Percentiles rank a stretch among this genome's conserved stretches.
Evolutionary conservation across 306 rosid species (phyloP).

Genomic region (Rubus idaeus): DNA sequence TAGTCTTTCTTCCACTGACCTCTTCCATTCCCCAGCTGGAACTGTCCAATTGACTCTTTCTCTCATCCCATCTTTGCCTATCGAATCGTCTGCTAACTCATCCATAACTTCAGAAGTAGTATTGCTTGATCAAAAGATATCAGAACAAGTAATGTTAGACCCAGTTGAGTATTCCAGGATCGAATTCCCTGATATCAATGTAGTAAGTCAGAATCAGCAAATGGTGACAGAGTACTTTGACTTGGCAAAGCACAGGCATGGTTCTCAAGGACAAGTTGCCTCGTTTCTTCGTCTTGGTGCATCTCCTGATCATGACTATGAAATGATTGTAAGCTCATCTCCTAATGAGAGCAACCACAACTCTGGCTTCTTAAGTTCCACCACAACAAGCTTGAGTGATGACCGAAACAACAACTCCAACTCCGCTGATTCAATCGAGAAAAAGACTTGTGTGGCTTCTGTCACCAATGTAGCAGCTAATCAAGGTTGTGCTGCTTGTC

Average conservation of each 20-base stretch:
- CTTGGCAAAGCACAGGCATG: constrained; percentile 35
- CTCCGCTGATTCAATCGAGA: constrained; percentile 54
- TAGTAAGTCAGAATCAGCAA: constrained; percentile 66
- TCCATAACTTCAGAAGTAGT: constrained; percentile 92
- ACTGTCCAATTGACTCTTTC: constrained; percentile 64
- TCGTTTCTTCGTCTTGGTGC: constrained; percentile 82
- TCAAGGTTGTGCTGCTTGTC: constrained; percentile 40
- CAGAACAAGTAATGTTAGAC: constrained; percentile 51
- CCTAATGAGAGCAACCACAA: constrained; percentile 62
- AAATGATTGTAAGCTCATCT: constrained; percentile 58
- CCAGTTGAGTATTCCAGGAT: constrained; percentile 77
- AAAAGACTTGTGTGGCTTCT: constrained; percentile 36
- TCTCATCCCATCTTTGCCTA: constrained; percentile 43
- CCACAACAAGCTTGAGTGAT: constrained; percentile 65
- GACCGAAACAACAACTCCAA: constrained; percentile 58
- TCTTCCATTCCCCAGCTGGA: constrained; percentile 96
- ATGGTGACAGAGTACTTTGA: constrained; percentile 85
- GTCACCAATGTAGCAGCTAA: constrained; percentile 30
- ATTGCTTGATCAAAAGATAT: constrained; percentile 57
- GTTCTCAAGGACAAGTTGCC: constrained; percentile 37
- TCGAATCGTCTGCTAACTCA: constrained; percentile 41
- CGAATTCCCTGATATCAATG: constrained; percentile 77
- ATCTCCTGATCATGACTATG: constrained; percentile 54
- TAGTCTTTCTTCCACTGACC: constrained; percentile 92
- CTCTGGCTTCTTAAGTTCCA: constrained; percentile 65